Base-by-base conservation (phyloP, 2,329 filamentous ascomycete genomes). In the Sphaerostilbella broomeana region DNA sequence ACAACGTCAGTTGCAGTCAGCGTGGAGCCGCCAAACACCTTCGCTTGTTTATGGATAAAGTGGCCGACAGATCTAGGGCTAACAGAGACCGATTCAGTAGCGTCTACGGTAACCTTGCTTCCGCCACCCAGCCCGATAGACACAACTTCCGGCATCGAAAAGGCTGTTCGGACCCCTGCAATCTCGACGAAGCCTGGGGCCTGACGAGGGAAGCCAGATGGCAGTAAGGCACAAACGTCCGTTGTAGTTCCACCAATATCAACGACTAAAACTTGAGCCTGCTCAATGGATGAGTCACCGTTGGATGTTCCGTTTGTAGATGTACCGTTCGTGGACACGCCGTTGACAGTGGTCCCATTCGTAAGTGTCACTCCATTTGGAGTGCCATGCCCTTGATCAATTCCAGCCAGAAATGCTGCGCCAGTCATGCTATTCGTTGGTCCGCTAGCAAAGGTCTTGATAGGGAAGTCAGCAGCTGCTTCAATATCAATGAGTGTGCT, bases 201-300 rank as follows among this genome's bases (percentile, higher is more conserved):
- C 45, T 79, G 75, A 15, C 75, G 65, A 0, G 77, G 77, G 32
- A 79, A 79, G 0, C 77, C 77, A 3, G 69, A 76, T 0, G 73
- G 68, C 1, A 78, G 60, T 2, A 81, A 54, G 0, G 74, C 64
- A 18, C 75, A 75, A 7, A 79, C 70, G 52, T 81, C 77, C 2
- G 74, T 75, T 0, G 75, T 80, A 0, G 77, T 80, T 12, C 76
- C 76, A 6, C 77, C 76, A 19, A 80, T 68, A 47, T 80, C 76
- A 2, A 78, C 65, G 0, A 77, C 73, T 29, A 78, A 48, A 1
- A 65, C 34, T 24, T 64, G 61, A 2, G 59, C 56, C 16, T 55
- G n/a, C n/a, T n/a, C n/a, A n/a, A n/a, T n/a, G n/a, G n/a, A n/a
- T n/a, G n/a, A n/a, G n/a, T n/a, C n/a, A n/a, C n/a, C n/a, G n/a